Conservation (phyloP, 2,329 filamentous ascomycete genomes). For the Xylariaceae sp. region DNA sequence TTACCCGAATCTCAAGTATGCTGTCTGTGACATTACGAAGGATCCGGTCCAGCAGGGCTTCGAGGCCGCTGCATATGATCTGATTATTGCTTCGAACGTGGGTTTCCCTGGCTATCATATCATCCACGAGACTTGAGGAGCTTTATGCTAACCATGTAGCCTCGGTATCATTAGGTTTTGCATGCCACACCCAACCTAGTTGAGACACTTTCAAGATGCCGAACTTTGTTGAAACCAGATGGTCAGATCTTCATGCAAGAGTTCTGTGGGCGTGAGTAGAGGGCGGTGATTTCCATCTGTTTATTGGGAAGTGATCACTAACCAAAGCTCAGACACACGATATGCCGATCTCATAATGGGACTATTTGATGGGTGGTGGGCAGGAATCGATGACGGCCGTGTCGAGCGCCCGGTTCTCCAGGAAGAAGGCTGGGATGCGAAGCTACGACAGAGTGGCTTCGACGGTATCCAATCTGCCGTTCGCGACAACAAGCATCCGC, state of each 20-base stretch:
- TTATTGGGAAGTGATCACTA: no score
- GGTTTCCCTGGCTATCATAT: no score
- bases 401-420: conserved; percentile 22
- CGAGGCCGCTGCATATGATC: conserved; percentile 14
- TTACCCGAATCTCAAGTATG: not conserved
- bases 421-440: conserved; percentile 19
- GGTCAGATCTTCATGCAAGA: conserved; percentile 28
- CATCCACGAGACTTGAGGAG: no score
- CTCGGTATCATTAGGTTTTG: no score
- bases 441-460: conserved; percentile 24
- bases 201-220: conserved; percentile 12
- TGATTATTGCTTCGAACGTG: conserved; percentile 16
- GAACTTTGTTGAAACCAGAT: conserved; percentile 17
- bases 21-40: not conserved
- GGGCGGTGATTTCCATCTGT: no score
- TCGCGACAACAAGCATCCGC: no score
- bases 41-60: conserved; percentile 2
- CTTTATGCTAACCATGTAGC: no score
- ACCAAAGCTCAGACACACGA: no score
- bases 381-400: conserved; percentile 24
- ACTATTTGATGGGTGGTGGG: conserved; percentile 31
- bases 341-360: conserved; percentile 29
- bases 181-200: conserved; percentile 6
- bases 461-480: conserved; percentile 7
- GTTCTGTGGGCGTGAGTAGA: no score